Conservation (phyloP, 371 early-diverging fungal species). For the Mortierella sp. region DNA sequence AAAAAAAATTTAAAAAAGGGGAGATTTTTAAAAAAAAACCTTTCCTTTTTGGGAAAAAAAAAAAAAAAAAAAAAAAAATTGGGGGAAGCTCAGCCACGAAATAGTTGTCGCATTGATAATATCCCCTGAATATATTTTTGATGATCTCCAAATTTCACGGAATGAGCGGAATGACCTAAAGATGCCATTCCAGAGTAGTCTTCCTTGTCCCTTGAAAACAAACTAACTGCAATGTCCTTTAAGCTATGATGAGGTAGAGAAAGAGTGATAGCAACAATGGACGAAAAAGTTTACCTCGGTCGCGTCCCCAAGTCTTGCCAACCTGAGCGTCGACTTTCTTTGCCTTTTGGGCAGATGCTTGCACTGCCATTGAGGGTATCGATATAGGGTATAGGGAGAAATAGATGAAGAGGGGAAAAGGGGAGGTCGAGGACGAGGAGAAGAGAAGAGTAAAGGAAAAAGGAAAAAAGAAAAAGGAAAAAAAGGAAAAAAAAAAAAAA, state of each 20-base stretch:
- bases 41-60: no score
- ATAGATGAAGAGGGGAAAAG: conserved; percentile 1
- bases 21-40: no score
- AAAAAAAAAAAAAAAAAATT: not conserved
- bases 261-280: not conserved
- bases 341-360: conserved; percentile 26
- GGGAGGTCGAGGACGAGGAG: conserved; percentile 4
- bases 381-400: not conserved
- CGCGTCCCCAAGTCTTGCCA: conserved; percentile 71
- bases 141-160: not conserved
- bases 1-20: no score
- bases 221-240: not conserved
- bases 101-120: not conserved
- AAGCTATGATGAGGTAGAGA: not conserved
- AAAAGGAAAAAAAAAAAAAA: conserved; percentile 2
- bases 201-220: not conserved
- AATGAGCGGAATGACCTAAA: not conserved
- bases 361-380: conserved; percentile 42
- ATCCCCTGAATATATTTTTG: not conserved
- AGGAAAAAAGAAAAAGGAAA: conserved; percentile 9
- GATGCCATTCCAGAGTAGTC: not conserved
- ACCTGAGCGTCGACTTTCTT: conserved; percentile 57
- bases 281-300: conserved; percentile 56
- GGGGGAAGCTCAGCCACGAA: not conserved
- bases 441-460: conserved; percentile 2